Percentiles rank a stretch among this genome's conserved stretches.
Conservation (phyloP, 2,329 filamentous ascomycete species). For the Aureobasidium sp. region DNA sequence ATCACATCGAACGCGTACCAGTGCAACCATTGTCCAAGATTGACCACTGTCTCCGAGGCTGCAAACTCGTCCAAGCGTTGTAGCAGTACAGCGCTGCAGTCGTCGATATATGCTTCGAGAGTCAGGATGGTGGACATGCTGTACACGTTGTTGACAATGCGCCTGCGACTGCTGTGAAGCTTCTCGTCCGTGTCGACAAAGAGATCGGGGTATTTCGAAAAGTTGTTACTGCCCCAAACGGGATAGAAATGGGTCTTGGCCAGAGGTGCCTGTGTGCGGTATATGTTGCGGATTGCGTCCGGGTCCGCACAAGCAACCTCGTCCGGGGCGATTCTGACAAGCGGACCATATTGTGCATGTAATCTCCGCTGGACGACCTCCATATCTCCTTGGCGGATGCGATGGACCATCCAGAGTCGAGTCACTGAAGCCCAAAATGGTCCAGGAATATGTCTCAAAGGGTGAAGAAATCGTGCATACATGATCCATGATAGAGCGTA, state of each 20-base stretch:
- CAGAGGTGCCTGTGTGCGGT: conserved; percentile 41
- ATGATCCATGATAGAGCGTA: not conserved
- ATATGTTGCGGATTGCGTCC: conserved; percentile 58
- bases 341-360: conserved; percentile 61
- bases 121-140: conserved; percentile 36
- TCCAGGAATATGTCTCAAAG: conserved; percentile 34
- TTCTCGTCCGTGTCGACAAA: conserved; percentile 26
- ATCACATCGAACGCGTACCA: conserved; percentile 38
- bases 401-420: conserved; percentile 40
- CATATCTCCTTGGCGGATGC: conserved; percentile 63
- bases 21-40: conserved; percentile 27
- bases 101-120: conserved; percentile 23
- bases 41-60: conserved; percentile 20
- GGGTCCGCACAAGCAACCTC: conserved; percentile 68
- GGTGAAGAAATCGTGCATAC: not conserved
- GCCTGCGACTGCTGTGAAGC: conserved; percentile 35
- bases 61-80: conserved; percentile 21
- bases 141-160: conserved; percentile 35
- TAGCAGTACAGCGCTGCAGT: conserved; percentile 24
- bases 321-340: conserved; percentile 69
- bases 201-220: conserved; percentile 12
- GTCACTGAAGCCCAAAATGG: conserved; percentile 50
- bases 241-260: conserved; percentile 26
- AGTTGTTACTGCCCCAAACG: conserved; percentile 19
- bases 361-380: conserved; percentile 39